Percentiles rank a stretch among this genome's conserved stretches.
phyloP scores from a whole-genome alignment of 371 early-diverging fungal genomes.

The Apophysomyces trapeziformis region DNA sequence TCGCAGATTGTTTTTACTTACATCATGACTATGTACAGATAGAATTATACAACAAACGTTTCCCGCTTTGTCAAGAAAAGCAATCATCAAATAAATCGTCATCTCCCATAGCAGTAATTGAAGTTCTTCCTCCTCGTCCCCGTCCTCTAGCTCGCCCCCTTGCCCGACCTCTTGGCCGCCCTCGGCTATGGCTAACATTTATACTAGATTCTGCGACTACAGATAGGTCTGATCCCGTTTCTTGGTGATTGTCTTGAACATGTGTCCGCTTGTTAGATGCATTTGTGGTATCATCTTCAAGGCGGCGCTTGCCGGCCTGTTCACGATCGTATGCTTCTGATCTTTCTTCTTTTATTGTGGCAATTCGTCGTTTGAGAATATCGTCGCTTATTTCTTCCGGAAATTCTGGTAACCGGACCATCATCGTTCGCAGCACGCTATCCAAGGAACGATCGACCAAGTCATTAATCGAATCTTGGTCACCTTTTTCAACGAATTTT shows the following conservation, averaged over 20 bases:
- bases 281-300: not conserved
- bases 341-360: slow-evolving; percentile 19
- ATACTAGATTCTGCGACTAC: not conserved
- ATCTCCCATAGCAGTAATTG: not conserved
- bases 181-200: not conserved
- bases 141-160: slow-evolving; percentile 9
- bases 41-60: not conserved
- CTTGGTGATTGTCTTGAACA: not conserved
- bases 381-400: slow-evolving; percentile 25
- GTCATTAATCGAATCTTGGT: slow-evolving; percentile 76
- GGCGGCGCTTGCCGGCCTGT: slow-evolving; percentile 13
- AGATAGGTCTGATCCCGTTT: not conserved
- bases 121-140: not conserved
- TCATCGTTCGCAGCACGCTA: slow-evolving; percentile 15
- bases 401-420: not conserved
- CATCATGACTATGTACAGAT: too few species aligned
- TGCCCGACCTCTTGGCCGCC: slow-evolving; percentile 17
- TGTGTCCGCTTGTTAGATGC: not conserved
- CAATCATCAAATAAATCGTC: not conserved
- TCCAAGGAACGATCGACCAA: slow-evolving; percentile 40
- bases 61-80: not conserved
- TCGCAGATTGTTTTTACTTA: too few species aligned
- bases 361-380: slow-evolving; percentile 23
- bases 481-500: slow-evolving; percentile 88
- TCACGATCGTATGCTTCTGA: slow-evolving; percentile 22